Percentiles rank a stretch among this genome's conserved stretches.
Conservation (phyloP, 2,329 filamentous ascomycete genomes). For the Xylaria sp. region DNA sequence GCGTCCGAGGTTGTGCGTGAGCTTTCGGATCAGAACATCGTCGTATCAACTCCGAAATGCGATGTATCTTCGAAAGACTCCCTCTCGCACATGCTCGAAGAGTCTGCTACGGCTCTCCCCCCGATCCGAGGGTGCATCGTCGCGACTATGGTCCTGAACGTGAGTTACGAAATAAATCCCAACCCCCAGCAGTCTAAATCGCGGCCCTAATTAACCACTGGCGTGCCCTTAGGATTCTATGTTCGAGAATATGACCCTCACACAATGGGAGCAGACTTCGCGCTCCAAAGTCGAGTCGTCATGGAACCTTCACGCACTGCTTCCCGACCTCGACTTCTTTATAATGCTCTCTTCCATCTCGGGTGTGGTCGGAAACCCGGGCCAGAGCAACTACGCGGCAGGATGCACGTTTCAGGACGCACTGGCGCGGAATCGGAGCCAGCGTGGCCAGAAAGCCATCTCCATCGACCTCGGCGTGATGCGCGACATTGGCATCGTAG, state of each 20-base stretch:
- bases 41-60: not conserved
- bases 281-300: not conserved
- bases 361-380: not conserved
- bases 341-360: not conserved
- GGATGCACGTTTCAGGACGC: not conserved
- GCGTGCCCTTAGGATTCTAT: not conserved
- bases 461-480: not conserved
- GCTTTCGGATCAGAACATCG: constrained; percentile 11
- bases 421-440: not conserved
- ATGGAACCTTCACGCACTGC: not conserved
- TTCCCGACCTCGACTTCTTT: not conserved
- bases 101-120: not conserved
- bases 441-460: not conserved
- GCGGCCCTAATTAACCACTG: no score
- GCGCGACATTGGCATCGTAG: constrained; percentile 1
- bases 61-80: not conserved
- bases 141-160: constrained; percentile 34
- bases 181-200: no score
- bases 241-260: not conserved
- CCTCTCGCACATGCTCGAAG: not conserved
- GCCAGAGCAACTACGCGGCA: not conserved
- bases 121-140: constrained; percentile 2
- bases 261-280: constrained; percentile 10
- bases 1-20: constrained; percentile 20
- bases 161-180: no score